Conservation (phyloP, 2,329 filamentous ascomycete species). For the Pseudogymnoascus sp. region DNA sequence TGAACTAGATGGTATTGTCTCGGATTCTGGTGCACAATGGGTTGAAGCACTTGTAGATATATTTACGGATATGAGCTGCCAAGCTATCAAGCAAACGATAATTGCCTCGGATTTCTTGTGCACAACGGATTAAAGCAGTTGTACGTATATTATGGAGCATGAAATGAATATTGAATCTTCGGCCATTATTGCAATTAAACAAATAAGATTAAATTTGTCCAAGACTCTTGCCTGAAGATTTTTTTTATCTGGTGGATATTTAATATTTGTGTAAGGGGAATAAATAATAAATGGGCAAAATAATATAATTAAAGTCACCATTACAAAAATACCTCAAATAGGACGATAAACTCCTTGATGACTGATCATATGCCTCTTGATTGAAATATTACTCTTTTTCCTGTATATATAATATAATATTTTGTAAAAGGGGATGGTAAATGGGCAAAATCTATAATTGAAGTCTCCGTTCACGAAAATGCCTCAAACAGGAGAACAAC, state of each 20-base stretch:
- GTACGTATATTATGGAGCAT: background rate
- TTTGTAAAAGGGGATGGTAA: background rate
- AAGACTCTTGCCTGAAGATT: background rate
- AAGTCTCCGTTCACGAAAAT: background rate
- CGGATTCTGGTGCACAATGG: background rate
- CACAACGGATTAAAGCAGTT: slow-evolving; percentile 31
- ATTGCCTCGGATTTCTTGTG: slow-evolving; percentile 1
- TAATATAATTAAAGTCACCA: background rate
- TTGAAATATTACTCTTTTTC: background rate
- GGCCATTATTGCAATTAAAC: background rate
- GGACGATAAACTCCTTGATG: too few species aligned
- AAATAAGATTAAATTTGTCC: background rate
- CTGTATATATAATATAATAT: background rate
- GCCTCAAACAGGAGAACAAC: background rate
- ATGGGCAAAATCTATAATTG: background rate
- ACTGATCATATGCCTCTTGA: background rate
- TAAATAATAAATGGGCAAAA: background rate
- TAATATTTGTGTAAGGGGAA: background rate
- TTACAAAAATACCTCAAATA: background rate
- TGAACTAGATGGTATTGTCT: background rate
- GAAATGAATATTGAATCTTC: background rate
- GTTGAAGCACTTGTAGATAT: slow-evolving; percentile 31
- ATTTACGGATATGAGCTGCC: background rate
- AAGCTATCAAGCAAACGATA: background rate
- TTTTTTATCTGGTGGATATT: background rate